Base-by-base conservation (phyloP, 148 eudicot species). In the Bassia scoparia region DNA sequence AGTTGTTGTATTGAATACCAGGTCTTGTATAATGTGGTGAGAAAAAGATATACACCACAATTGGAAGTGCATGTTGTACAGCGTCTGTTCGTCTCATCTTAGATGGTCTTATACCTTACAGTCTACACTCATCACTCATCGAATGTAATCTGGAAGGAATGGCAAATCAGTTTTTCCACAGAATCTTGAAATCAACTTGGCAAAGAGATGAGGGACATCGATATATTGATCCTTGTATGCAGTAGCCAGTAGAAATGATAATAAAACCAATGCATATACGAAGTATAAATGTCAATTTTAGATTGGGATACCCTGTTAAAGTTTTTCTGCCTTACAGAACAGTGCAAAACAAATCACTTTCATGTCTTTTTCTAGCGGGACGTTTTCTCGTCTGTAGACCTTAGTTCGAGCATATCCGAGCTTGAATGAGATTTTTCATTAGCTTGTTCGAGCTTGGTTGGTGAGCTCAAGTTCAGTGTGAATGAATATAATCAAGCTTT, bases 11-110 rank as follows among this genome's bases (percentile, higher is more conserved):
- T 37, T 27, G 54, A 18, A 24, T 54, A 37, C 31, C 50, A 30
- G 38, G 20, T 56, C n/a, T 67, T 74, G 77, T 74, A n/a, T n/a
- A 74, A 73, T 54, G 66, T 78, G 73, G 61, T 10, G 11, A 49
- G 31, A 21, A 35, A 64, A 61, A n/a, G n/a, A n/a, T 70, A 31
- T 71, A 43, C 75, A 64, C 55, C 55, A 46, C 67, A 68, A 56
- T 31, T 33, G 50, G 24, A 65, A 53, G 43, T 52, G 59, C 38
- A 56, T 61, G 52, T 60, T 73, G 81, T 78, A 73, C 73, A 78
- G 71, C 60, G 20, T 59, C 43, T 33, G 52, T 73, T n/a, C 58
- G 44, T 55, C 26, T 48, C 61, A 73, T 54, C 26, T 18, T 48
- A 2, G 60, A 34, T 72, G 33, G 16, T 61, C 56, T 38, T 29